Base-by-base conservation (phyloP, 768 basidiomycete genomes). In the Panellus pusillus region DNA sequence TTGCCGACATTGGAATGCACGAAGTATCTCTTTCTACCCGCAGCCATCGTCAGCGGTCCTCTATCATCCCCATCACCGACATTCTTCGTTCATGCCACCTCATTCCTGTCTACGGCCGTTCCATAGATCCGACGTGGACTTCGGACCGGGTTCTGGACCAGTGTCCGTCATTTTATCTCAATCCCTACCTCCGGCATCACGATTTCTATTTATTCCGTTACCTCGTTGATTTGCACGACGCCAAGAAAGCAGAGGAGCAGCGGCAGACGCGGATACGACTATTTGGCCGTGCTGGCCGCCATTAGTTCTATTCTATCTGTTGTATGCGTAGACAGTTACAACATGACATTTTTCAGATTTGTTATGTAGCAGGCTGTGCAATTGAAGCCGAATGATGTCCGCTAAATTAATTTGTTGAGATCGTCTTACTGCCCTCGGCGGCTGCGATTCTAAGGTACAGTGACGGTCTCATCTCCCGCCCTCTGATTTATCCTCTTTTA, bases 11-110 rank as follows among this genome's bases (percentile, higher is more conserved):
- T n/a, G 56, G 63, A 3, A 62, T 67, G 61, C 58, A 56, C 39
- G 27, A 58, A 14, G 54, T 63, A 12, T 54, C 47, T 9, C 52
- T 48, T 2, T 65, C 61, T 4, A 46, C 56, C 9, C 60, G 45
- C 13, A 52, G 52, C 5, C 47, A 56, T 35, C 29, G 36, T 6
- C 51, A 35, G 19, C 43, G 49, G 17, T 60, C 62, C 9, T 55
- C 58, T 0, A 52, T 72, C 12, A 60, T 72, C 9, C 54, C 60
- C 0, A 29, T 64, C 3, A 64, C 59, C 7, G 18, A 63, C 6
- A 65, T 72, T 12, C 12, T 63, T 8, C 58, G 61, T 14, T 61
- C 63, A 17, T 69, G 68, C 43, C 70, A 72, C 50, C 55, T 72
- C 1, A 50, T 68, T 15, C 67, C 69, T 1, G 40, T 52, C 7